These are phyloP conservation scores for Wickerhamiella vanderwaltii DNA, from an alignment of 805 yeast genomes.

Conservation along the genomic window DNA sequence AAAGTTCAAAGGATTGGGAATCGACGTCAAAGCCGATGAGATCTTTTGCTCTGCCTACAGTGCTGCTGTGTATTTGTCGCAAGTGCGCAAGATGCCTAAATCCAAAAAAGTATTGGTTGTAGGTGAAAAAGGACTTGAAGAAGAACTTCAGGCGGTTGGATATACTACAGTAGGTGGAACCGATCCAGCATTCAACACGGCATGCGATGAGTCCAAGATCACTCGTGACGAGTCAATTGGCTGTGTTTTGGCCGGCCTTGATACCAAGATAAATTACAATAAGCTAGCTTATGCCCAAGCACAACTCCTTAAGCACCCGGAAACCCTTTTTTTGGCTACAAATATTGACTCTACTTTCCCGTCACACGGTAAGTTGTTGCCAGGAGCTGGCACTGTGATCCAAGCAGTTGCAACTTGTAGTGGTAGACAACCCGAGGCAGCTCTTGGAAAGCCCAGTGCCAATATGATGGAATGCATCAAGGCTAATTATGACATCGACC, in stretches of 20 bases:
- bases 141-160: constrained; percentile 66
- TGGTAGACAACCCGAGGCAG: constrained; percentile 70
- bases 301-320: constrained; percentile 49
- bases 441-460: constrained; percentile 81
- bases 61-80: constrained; percentile 70
- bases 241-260: constrained; percentile 83
- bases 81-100: constrained; percentile 61
- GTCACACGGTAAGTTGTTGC: constrained; percentile 66
- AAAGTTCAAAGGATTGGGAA: constrained; percentile 57
- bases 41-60: constrained; percentile 90
- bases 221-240: constrained; percentile 61
- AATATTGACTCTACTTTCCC: constrained; percentile 95
- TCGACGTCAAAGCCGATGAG: constrained; percentile 41
- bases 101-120: constrained; percentile 75
- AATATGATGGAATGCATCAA: constrained; percentile 85
- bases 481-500: constrained; percentile 45
- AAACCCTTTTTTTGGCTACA: constrained; percentile 73
- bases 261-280: constrained; percentile 63
- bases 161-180: constrained; percentile 72
- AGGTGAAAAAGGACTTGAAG: constrained; percentile 78
- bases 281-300: constrained; percentile 72
- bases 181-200: constrained; percentile 51
- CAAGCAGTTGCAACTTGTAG: constrained; percentile 62
- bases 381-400: constrained; percentile 92
- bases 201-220: constrained; percentile 25